Conservation (phyloP, 1,284 basidiomycete genomes). For the Ganoderma boninense region DNA sequence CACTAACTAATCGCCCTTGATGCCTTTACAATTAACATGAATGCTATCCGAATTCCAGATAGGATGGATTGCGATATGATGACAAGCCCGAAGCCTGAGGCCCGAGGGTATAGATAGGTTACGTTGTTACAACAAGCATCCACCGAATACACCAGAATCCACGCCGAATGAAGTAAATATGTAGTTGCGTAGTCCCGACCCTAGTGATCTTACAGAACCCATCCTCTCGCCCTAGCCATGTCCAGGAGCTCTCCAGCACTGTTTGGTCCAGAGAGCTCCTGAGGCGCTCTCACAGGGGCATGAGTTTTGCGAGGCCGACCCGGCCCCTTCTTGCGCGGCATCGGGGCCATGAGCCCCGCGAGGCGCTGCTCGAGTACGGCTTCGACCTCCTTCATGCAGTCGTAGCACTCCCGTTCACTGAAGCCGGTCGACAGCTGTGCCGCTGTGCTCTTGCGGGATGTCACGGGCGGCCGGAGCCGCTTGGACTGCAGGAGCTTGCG, state of each 20-base stretch:
- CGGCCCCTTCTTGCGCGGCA: conserved; percentile 44
- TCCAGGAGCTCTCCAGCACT: conserved; percentile 63
- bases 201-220: conserved; percentile 45
- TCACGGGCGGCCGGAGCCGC: conserved; percentile 62
- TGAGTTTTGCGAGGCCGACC: conserved; percentile 46
- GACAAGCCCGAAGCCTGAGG: not conserved
- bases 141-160: not conserved
- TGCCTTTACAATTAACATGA: not conserved
- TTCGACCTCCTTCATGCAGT: conserved; percentile 67
- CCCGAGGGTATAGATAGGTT: not conserved
- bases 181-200: not conserved
- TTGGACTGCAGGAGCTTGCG: conserved; percentile 78
- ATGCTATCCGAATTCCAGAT: not conserved
- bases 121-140: not conserved
- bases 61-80: not conserved
- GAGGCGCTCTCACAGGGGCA: conserved; percentile 29
- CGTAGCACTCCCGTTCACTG: conserved; percentile 67
- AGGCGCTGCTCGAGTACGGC: conserved; percentile 54
- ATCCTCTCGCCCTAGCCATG: conserved; percentile 61
- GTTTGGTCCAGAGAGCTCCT: conserved; percentile 42
- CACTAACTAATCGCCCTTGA: conserved; percentile 7
- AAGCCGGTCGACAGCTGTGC: conserved; percentile 41
- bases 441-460: conserved; percentile 37
- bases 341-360: conserved; percentile 39
- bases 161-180: not conserved